Base-by-base conservation (phyloP, 2,329 filamentous ascomycete species). In the Fusarium coicis region DNA sequence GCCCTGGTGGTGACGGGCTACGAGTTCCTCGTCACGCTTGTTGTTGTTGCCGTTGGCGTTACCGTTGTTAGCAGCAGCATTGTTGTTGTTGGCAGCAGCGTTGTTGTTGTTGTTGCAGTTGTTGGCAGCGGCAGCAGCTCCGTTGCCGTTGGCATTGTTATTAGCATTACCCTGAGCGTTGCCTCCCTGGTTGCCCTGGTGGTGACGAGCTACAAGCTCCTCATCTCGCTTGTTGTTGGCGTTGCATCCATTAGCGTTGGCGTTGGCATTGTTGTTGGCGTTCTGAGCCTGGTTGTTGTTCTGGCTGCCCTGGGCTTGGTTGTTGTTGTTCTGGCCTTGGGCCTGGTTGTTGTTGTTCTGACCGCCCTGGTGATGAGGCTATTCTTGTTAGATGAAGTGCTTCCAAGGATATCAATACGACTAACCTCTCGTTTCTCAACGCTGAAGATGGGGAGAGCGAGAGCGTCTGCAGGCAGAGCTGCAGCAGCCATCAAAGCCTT, bases 401-500 rank as follows among this genome's bases (percentile, higher is more conserved):
- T 2, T 9, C 3, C 3, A 16, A 9, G 6, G 2, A 23, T 3
- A 7, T 2, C 0, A 3, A 7, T 1, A 12, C 5, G 1, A n/a
- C 68, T 68, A 7, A 72, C 68, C 37, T 52, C 39, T 30, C 68
- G 56, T 6, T 42, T 49, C 40, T 64, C 57, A 7, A 47, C 21
- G 18, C 23, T 50, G 15, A 72, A 57, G 18, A 72, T 40, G 0
- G 68, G 68, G 0, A 72, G 68, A n/a, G 63, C 68, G 15, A 72
- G 68, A 30, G 63, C 68, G n/a, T 36, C 30, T 18, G n/a, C 68
- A 15, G 68, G 68, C 3, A 72, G 53, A 36, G 68, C 68, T 7
- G 50, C 68, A n/a, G 52, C 28, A 56, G 58, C 68, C 68, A 72
- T 72, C 34, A 72, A 56, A 15, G 68, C 46, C 68, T 72, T 9